Base-by-base conservation (phyloP, 2,329 filamentous ascomycete genomes). In the Pyricularia pennisetigena region DNA sequence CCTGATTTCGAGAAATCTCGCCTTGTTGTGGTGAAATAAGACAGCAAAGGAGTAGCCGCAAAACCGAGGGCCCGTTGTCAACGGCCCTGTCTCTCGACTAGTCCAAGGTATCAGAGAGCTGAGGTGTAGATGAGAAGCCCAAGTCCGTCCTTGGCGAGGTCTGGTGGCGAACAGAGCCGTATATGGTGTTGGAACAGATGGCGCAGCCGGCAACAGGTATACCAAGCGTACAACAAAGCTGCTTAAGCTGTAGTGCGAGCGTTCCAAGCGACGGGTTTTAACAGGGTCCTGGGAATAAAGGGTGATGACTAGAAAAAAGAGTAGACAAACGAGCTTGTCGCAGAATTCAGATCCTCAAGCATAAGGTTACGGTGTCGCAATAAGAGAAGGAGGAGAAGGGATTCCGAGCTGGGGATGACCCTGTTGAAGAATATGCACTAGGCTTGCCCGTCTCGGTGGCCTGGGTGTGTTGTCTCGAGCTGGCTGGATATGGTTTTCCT, bases 391-490 rank as follows among this genome's bases (percentile, higher is more conserved):
- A 62, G 59, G 59, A 62, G 59, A 62, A 28, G 59, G 28, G 24
- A 29, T 29, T 20, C 26, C 14, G 23, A 62, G 59, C 86, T 68
- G 76, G 78, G 29, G 79, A 87, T 29, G 81, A 86, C 70, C 73
- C 86, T 28, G 84, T 2, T 87, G 87, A 28, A 62, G 59, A 62
- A 62, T 10, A 62, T 2, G 4, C 24, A 62, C 59, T 62, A 62
- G 59, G 14, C 10, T 29, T 3, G 59, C 24, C 59, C 59, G 59
- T 28, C 26, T 62, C 12, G 16, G 59, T 62, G 16, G 26, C 24
- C 26, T 28, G n/a, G 10, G 79, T 87, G 76, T 23, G 78, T 81
- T 63, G 64, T 66, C 64, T 49, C 14, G 29, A 26, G 24, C 59
- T 28, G 59, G 59, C 59, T 20, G 59, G 59, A 62, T 23, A 24